phyloP scores from a whole-genome alignment of 2,329 filamentous ascomycete genomes.

The Aureobasidium uvarum region DNA sequence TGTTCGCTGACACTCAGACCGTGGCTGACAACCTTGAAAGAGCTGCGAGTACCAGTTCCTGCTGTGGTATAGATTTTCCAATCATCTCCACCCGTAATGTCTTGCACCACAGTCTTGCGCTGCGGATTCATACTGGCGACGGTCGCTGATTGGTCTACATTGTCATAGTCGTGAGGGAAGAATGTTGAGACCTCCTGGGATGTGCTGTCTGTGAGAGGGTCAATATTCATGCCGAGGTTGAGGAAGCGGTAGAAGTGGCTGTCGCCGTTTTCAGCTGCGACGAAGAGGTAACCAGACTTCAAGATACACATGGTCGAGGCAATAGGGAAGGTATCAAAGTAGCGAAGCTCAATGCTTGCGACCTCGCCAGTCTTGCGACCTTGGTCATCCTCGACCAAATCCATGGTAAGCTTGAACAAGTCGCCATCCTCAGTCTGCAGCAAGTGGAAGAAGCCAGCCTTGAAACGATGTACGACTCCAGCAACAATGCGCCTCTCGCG shows the following conservation, averaged over 20 bases:
- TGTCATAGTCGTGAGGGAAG: slow-evolving; percentile 72
- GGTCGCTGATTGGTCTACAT: slow-evolving; percentile 79
- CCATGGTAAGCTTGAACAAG: slow-evolving; percentile 91
- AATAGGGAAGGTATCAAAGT: slow-evolving; percentile 93
- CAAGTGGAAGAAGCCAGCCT: slow-evolving; percentile 92
- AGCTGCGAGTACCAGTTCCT: slow-evolving; percentile 82
- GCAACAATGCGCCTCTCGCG: slow-evolving; percentile 83
- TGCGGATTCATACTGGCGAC: slow-evolving; percentile 88
- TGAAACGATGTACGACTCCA: slow-evolving; percentile 97
- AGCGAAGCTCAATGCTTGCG: slow-evolving; percentile 83
- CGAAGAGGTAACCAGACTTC: slow-evolving; percentile 93
- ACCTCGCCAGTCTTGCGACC: slow-evolving; percentile 80
- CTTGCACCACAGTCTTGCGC: slow-evolving; percentile 86
- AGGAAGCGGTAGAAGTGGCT: slow-evolving; percentile 97
- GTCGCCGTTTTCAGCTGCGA: slow-evolving; percentile 88
- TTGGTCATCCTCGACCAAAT: slow-evolving; percentile 79
- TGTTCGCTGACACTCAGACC: slow-evolving; percentile 92
- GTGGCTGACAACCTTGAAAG: slow-evolving; percentile 88
- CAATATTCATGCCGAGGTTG: slow-evolving; percentile 90
- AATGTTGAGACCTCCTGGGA: slow-evolving; percentile 79
- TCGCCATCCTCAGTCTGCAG: slow-evolving; percentile 97
- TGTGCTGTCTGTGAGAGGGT: slow-evolving; percentile 81
- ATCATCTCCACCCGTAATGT: slow-evolving; percentile 86
- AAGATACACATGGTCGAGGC: slow-evolving; percentile 86
- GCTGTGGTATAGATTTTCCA: slow-evolving; percentile 95